These are phyloP conservation scores for Aaosphaeria pasadenensis DNA, from an alignment of 2,329 filamentous ascomycete species.

Conservation along the genomic window DNA sequence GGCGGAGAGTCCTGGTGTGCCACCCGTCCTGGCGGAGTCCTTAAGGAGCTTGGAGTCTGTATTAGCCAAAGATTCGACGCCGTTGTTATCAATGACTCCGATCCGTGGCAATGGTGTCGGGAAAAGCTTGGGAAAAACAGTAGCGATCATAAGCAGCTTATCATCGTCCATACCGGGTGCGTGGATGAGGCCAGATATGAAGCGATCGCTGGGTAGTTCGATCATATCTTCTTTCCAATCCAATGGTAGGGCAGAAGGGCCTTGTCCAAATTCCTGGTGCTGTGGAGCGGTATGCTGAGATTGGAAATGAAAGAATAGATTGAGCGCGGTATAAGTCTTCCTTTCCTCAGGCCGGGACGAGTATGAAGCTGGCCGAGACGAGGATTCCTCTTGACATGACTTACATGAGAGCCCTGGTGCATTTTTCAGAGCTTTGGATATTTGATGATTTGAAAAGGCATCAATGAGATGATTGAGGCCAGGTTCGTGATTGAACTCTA, in stretches of 20 bases:
- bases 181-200: conserved; percentile 49
- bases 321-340: conserved; percentile 46
- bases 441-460: conserved; percentile 41
- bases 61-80: conserved; percentile 22
- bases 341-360: conserved; percentile 38
- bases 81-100: conserved; percentile 32
- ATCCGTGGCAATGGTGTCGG: conserved; percentile 44
- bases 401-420: conserved; percentile 45
- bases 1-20: conserved; percentile 12
- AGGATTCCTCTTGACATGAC: conserved; percentile 32
- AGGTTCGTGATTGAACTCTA: conserved; percentile 57
- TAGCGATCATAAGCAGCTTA: conserved; percentile 52
- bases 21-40: conserved; percentile 12
- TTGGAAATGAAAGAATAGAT: conserved; percentile 59
- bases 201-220: conserved; percentile 52
- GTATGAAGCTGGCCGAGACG: conserved; percentile 23
- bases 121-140: conserved; percentile 48
- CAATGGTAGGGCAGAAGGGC: conserved; percentile 20
- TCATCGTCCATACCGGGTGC: conserved; percentile 56
- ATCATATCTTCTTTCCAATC: conserved; percentile 64
- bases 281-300: conserved; percentile 50
- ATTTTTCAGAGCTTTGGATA: conserved; percentile 43
- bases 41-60: conserved; percentile 30
- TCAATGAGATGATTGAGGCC: conserved; percentile 55
- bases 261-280: conserved; percentile 17